Conservation (phyloP, 306 rosid genomes). For the Malus sieversii region DNA sequence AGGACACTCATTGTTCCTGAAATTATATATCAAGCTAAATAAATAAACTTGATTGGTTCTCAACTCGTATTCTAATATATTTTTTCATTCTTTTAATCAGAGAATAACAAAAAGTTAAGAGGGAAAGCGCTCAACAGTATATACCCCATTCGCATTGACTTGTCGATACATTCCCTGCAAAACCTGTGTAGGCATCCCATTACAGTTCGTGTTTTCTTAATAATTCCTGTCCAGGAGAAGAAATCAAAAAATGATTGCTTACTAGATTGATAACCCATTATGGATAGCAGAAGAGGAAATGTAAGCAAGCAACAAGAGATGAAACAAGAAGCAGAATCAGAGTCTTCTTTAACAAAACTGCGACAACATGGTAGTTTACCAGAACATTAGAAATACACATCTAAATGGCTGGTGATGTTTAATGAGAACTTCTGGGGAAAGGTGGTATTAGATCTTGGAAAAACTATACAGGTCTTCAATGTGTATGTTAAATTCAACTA, state of each 20-base stretch:
- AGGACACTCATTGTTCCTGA: conserved; percentile 81
- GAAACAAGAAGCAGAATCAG: background rate
- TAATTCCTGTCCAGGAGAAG: conserved; percentile 51
- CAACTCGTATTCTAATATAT: background rate
- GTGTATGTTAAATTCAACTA: background rate
- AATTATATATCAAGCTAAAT: background rate
- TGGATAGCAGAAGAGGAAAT: background rate
- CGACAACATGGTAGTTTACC: background rate
- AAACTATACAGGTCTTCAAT: background rate
- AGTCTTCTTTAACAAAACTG: background rate
- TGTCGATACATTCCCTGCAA: conserved; percentile 86
- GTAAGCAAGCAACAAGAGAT: background rate
- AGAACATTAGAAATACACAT: background rate
- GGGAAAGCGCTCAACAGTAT: conserved; percentile 18
- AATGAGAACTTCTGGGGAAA: background rate
- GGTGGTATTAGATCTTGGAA: background rate
- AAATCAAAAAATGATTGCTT: background rate
- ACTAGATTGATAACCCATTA: background rate
- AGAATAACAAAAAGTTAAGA: background rate
- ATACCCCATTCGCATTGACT: conserved; percentile 81
- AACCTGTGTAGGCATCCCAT: conserved; percentile 91
- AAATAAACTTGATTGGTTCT: background rate
- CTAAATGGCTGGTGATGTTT: background rate
- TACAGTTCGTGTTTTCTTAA: conserved; percentile 67
- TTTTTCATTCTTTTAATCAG: background rate